A percentile compares a stretch with the other conserved stretches of the same genome.
Evolutionary conservation across 176 grass and related monocot genomes (phyloP).

Genomic region (Triticum monococcum): DNA sequence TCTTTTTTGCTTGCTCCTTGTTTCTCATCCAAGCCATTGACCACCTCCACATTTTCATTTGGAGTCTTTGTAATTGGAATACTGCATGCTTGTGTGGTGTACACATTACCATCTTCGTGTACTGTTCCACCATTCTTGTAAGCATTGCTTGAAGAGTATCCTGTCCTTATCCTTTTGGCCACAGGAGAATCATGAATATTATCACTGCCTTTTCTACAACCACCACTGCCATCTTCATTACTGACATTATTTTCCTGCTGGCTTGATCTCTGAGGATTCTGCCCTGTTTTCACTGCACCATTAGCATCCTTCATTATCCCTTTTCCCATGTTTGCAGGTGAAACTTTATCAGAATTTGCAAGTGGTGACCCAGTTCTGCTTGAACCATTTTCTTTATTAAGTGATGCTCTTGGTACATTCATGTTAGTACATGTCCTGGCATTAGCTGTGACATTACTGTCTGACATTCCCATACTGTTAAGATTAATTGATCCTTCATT

Average conservation of each 20-base stretch:
- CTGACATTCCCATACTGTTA: not conserved
- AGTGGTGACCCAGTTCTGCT: slow-evolving; percentile 11
- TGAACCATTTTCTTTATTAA: not conserved
- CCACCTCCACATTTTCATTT: slow-evolving; percentile 35
- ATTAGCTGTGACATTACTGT: slow-evolving; percentile 21
- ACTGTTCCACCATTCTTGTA: slow-evolving; percentile 10
- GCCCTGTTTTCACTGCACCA: slow-evolving; percentile 15
- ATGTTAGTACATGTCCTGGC: slow-evolving; percentile 24
- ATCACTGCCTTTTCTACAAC: slow-evolving; percentile 7
- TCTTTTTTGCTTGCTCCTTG: slow-evolving; percentile 17
- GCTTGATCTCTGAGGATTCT: slow-evolving; percentile 32
- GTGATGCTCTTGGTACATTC: slow-evolving; percentile 18
- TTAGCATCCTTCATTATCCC: slow-evolving; percentile 16
- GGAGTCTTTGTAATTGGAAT: slow-evolving; percentile 15
- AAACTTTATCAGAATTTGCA: slow-evolving; percentile 30
- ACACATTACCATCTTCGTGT: not conserved
- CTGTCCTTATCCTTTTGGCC: slow-evolving; percentile 30
- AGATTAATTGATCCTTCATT: slow-evolving; percentile 9
- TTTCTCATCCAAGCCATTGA: slow-evolving; percentile 23
- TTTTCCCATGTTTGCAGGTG: slow-evolving; percentile 22
- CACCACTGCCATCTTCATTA: slow-evolving; percentile 41
- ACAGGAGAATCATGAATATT: slow-evolving; percentile 3
- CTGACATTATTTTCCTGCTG: slow-evolving; percentile 38
- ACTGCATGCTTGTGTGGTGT: slow-evolving; percentile 13
- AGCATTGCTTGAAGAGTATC: slow-evolving; percentile 13